A percentile compares a stretch with the other conserved stretches of the same genome.
Evolutionary conservation across 1,284 basidiomycete species (phyloP).

Genomic region (Cryptococcus sp.): DNA sequence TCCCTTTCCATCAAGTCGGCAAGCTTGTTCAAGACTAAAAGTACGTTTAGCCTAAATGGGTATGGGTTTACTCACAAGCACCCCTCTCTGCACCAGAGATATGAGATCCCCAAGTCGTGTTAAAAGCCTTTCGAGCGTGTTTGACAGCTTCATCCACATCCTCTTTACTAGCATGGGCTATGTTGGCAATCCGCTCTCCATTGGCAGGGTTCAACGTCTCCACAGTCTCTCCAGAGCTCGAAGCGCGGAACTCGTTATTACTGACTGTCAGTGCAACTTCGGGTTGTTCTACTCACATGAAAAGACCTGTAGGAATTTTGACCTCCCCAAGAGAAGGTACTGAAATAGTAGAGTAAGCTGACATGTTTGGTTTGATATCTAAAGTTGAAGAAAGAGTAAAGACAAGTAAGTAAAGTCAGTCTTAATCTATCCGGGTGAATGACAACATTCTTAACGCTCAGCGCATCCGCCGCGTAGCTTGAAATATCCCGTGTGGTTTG

Average conservation of each 20-base stretch:
- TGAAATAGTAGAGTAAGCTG: slow-evolving; percentile 12
- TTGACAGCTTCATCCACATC: slow-evolving; percentile 79
- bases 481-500: too few relatives aligned
- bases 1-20: slow-evolving; percentile 90
- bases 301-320: slow-evolving; percentile 71
- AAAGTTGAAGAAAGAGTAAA: too few relatives aligned
- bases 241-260: slow-evolving; percentile 31
- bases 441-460: too few relatives aligned
- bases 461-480: too few relatives aligned
- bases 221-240: slow-evolving; percentile 25
- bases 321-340: slow-evolving; percentile 47
- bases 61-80: slow-evolving; percentile 49
- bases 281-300: slow-evolving; percentile 55
- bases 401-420: too few relatives aligned
- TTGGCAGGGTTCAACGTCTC: slow-evolving; percentile 52
- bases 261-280: slow-evolving; percentile 7
- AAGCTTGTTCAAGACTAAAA: slow-evolving; percentile 65
- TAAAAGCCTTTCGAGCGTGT: slow-evolving; percentile 73
- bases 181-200: slow-evolving; percentile 45
- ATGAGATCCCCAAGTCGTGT: slow-evolving; percentile 87
- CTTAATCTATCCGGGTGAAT: too few relatives aligned
- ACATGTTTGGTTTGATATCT: background rate
- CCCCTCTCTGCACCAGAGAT: slow-evolving; percentile 76
- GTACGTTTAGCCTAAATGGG: slow-evolving; percentile 50
- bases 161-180: slow-evolving; percentile 39